Evolutionary conservation across 2,329 filamentous ascomycete species (phyloP).

Genomic region (Phaeoacremonium minimum): DNA sequence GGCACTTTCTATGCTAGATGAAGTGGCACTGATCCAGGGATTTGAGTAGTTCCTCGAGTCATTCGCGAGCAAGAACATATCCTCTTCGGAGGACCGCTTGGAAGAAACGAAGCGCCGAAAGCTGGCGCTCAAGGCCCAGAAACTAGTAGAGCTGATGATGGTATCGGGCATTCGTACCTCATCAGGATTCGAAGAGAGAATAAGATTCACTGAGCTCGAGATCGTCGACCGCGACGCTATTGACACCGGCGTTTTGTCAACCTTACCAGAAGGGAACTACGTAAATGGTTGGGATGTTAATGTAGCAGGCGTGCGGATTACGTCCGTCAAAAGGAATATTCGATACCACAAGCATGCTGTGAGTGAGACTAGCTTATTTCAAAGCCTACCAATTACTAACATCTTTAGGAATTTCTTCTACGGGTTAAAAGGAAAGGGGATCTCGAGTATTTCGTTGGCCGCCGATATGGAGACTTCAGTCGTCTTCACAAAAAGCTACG

Average conservation of each 20-base stretch:
- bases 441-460: constrained; percentile 73
- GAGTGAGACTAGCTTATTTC: too few species aligned
- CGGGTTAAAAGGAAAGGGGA: constrained; percentile 76
- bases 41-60: constrained; percentile 81
- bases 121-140: constrained; percentile 82
- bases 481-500: constrained; percentile 75
- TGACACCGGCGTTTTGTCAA: constrained; percentile 81
- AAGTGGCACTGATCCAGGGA: too few species aligned
- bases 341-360: constrained; percentile 89
- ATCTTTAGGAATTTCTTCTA: constrained; percentile 76
- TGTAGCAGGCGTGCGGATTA: constrained; percentile 81
- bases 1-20: too few species aligned
- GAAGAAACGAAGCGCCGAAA: constrained; percentile 96
- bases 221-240: constrained; percentile 92
- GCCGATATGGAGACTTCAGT: constrained; percentile 84
- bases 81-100: constrained; percentile 89
- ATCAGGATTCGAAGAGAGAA: constrained; percentile 95
- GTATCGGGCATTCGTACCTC: constrained; percentile 94
- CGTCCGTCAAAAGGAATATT: constrained; percentile 77
- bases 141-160: constrained; percentile 99
- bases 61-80: constrained; percentile 95
- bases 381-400: constrained; percentile 6
- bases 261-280: constrained; percentile 83
- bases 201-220: constrained; percentile 94
- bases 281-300: constrained; percentile 98